Evolutionary conservation across 345 rosid genomes (phyloP).

Genomic region (Turritis glabra): DNA sequence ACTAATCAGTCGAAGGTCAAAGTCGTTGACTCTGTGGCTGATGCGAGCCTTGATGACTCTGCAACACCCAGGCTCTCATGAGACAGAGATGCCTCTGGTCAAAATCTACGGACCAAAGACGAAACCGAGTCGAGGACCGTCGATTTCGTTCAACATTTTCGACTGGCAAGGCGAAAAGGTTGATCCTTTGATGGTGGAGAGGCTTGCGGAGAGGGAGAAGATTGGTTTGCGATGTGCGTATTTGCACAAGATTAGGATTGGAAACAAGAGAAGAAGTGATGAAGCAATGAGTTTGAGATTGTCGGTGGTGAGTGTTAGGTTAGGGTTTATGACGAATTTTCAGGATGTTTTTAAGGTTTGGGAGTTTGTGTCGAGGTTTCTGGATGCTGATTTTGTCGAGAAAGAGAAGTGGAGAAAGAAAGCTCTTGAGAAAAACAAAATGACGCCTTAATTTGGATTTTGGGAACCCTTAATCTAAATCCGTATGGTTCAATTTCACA

Average conservation of each 20-base stretch:
- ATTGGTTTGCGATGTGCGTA: constrained; percentile 58
- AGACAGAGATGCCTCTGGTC: constrained; percentile 42
- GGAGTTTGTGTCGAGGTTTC: constrained; percentile 72
- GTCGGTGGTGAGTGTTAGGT: constrained; percentile 57
- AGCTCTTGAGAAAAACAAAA: constrained; percentile 50
- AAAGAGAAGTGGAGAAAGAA: constrained; percentile 86
- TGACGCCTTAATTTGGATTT: background rate
- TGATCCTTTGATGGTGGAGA: constrained; percentile 67
- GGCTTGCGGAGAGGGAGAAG: constrained; percentile 68
- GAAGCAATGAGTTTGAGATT: constrained; percentile 27
- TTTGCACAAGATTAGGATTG: constrained; percentile 48
- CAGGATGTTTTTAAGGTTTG: constrained; percentile 77
- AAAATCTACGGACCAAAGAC: constrained; percentile 73
- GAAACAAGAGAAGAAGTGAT: constrained; percentile 21
- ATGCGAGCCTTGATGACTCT: constrained; percentile 68
- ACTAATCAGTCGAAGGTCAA: constrained; percentile 54
- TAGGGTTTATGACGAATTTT: constrained; percentile 76
- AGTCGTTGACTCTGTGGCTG: constrained; percentile 71
- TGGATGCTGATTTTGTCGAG: constrained; percentile 95
- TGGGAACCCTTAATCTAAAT: background rate
- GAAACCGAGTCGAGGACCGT: constrained; percentile 52
- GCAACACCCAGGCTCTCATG: constrained; percentile 57
- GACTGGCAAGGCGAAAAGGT: constrained; percentile 88
- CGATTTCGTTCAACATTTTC: constrained; percentile 73
- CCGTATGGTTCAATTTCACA: background rate